phyloP scores from a whole-genome alignment of 495 filamentous ascomycete genomes.

The Glutinoglossum americanum region DNA sequence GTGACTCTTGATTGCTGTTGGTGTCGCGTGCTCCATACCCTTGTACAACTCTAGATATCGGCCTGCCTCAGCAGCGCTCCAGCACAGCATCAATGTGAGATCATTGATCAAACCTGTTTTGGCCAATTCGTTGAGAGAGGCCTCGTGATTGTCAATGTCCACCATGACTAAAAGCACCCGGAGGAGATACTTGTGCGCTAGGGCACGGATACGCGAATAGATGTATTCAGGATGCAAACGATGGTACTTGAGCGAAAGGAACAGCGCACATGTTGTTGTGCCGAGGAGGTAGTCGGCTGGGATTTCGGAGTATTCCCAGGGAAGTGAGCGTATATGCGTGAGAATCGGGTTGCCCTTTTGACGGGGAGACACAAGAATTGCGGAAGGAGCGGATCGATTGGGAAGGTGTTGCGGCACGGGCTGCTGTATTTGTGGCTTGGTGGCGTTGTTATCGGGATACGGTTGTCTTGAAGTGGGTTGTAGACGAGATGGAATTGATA shows the following conservation, averaged over 20 bases:
- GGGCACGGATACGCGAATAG: slow-evolving; percentile 64
- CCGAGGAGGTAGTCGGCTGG: slow-evolving; percentile 84
- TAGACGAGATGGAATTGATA: slow-evolving; percentile 9
- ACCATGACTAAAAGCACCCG: slow-evolving; percentile 77
- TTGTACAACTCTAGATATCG: slow-evolving; percentile 91
- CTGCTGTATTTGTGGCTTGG: slow-evolving; percentile 41
- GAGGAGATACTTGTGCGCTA: slow-evolving; percentile 64
- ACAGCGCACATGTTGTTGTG: slow-evolving; percentile 71
- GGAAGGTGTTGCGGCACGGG: slow-evolving; percentile 70
- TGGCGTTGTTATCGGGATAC: slow-evolving; percentile 8
- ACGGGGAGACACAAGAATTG: slow-evolving; percentile 63
- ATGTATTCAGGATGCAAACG: slow-evolving; percentile 95
- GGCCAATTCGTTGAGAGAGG: slow-evolving; percentile 55
- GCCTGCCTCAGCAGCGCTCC: slow-evolving; percentile 80
- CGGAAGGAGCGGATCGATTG: slow-evolving; percentile 41
- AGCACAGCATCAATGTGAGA: slow-evolving; percentile 76
- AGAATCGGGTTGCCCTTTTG: slow-evolving; percentile 95
- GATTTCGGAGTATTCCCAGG: slow-evolving; percentile 95
- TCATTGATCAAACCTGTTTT: slow-evolving; percentile 86
- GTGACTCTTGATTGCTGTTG: slow-evolving; percentile 59
- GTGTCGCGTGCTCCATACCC: slow-evolving; percentile 66
- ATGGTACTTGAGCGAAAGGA: slow-evolving; percentile 92
- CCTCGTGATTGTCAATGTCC: slow-evolving; percentile 75
- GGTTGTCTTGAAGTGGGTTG: slow-evolving; percentile 11
- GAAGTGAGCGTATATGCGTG: slow-evolving; percentile 53